These are phyloP conservation scores for Ajuga chamaepitys DNA, from an alignment of 257 asterid genomes.

Conservation along the genomic window DNA sequence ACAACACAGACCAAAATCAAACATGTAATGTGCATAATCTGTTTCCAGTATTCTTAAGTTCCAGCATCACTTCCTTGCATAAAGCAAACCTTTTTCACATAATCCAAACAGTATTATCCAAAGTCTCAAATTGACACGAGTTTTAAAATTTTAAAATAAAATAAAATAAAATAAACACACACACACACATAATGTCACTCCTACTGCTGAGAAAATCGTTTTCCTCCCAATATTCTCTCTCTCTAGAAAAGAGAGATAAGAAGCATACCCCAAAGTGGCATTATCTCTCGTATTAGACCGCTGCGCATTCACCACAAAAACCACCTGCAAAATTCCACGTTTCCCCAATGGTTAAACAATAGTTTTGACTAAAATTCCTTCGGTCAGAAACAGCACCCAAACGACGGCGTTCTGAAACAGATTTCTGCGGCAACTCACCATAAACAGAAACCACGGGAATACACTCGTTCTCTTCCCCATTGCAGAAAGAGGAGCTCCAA, in stretches of 20 bases:
- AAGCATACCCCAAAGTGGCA: constrained; percentile 38
- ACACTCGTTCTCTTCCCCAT: constrained; percentile 23
- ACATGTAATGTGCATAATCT: not conserved
- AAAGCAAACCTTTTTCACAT: not conserved
- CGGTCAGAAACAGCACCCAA: not conserved
- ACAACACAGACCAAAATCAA: too few species aligned
- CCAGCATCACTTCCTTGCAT: not conserved
- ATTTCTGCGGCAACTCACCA: constrained; percentile 20
- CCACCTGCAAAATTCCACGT: constrained; percentile 31
- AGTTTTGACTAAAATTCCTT: constrained; percentile 1
- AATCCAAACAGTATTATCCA: not conserved
- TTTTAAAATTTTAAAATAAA: not conserved
- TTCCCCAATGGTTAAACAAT: constrained; percentile 17
- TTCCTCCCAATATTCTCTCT: too few species aligned
- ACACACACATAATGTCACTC: not conserved
- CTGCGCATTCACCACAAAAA: constrained; percentile 33
- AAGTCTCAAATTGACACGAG: not conserved
- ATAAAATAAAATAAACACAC: not conserved
- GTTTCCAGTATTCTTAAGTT: not conserved
- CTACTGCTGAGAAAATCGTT: too few species aligned
- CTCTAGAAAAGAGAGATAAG: not conserved
- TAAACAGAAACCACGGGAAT: constrained; percentile 19
- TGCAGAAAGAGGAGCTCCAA: constrained; percentile 17
- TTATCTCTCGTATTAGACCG: constrained; percentile 32
- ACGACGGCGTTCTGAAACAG: constrained; percentile 12